phyloP scores from a whole-genome alignment of 2,329 filamentous ascomycete genomes.

The Lizonia empirigonia region DNA sequence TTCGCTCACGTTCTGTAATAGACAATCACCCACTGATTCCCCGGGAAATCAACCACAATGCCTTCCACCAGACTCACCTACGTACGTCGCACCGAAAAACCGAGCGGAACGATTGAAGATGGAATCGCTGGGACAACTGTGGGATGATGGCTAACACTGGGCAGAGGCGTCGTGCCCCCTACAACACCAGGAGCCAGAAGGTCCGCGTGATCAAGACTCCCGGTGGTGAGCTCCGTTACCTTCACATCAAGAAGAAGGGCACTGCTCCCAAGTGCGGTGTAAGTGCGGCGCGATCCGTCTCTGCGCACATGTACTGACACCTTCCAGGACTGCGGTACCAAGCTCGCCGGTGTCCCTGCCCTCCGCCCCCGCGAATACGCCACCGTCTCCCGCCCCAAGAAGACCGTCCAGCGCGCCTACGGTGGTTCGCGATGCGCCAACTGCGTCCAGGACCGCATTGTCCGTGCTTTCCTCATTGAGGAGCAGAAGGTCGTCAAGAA shows the following conservation, averaged over 20 bases:
- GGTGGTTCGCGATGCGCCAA: constrained; percentile 96
- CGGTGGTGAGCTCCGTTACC: constrained; percentile 91
- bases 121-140: constrained; percentile 12
- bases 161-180: constrained; percentile 66
- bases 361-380: constrained; percentile 98
- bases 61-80: constrained; percentile 61
- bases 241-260: constrained; percentile 99
- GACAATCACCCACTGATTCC: constrained; percentile 41
- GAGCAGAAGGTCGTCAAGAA: constrained; percentile 99
- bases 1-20: constrained; percentile 35
- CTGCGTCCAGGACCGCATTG: constrained; percentile 97
- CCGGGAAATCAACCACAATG: constrained; percentile 56
- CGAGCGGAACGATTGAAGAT: constrained; percentile 15
- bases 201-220: constrained; percentile 79
- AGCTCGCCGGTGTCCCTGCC: constrained; percentile 95
- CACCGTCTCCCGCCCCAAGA: constrained; percentile 96
- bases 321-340: constrained; percentile 91
- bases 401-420: constrained; percentile 98
- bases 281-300: constrained; percentile 26
- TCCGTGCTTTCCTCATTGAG: constrained; percentile 98
- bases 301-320: constrained; percentile 22
- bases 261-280: constrained; percentile 88
- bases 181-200: constrained; percentile 98
- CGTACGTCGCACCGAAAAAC: constrained; percentile 51
- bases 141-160: constrained; percentile 39